phyloP scores from a whole-genome alignment of 169 alveolate species.

The Amoebophrya sp. region DNA sequence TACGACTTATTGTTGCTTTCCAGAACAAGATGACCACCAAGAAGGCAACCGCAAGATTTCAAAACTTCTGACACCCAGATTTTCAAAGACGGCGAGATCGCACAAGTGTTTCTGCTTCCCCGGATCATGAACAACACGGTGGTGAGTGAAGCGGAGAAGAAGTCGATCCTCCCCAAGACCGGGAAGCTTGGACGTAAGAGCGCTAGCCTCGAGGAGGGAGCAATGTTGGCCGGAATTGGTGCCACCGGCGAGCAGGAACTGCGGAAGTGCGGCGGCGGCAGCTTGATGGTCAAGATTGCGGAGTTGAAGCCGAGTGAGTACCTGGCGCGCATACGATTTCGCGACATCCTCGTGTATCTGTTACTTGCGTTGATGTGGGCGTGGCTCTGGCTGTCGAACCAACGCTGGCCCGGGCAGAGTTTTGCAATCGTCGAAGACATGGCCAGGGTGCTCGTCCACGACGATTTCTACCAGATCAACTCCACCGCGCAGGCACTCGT shows the following conservation, averaged over 20 bases:
- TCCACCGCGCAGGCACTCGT: neutral
- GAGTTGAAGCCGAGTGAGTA: neutral
- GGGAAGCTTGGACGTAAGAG: neutral
- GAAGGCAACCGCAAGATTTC: no score
- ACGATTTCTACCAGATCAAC: neutral
- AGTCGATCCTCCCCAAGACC: neutral
- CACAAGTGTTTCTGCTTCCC: neutral
- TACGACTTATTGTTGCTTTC: no score
- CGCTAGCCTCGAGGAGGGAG: neutral
- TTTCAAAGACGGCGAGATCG: neutral
- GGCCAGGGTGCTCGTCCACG: neutral
- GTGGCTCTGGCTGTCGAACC: neutral
- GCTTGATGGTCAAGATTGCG: neutral
- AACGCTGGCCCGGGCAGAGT: neutral
- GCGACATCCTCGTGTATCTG: neutral
- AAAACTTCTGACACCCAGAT: no score
- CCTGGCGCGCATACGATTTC: neutral
- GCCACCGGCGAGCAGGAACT: neutral
- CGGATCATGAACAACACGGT: neutral
- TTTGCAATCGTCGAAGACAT: neutral
- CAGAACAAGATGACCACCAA: no score
- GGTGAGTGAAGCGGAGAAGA: neutral
- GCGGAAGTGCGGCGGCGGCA: conserved; percentile 24
- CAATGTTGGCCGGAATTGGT: neutral
- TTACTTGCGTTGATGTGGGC: neutral